These are phyloP conservation scores for Rhynchospora tenuis DNA, from an alignment of 176 grass and related monocot species.

Conservation along the genomic window DNA sequence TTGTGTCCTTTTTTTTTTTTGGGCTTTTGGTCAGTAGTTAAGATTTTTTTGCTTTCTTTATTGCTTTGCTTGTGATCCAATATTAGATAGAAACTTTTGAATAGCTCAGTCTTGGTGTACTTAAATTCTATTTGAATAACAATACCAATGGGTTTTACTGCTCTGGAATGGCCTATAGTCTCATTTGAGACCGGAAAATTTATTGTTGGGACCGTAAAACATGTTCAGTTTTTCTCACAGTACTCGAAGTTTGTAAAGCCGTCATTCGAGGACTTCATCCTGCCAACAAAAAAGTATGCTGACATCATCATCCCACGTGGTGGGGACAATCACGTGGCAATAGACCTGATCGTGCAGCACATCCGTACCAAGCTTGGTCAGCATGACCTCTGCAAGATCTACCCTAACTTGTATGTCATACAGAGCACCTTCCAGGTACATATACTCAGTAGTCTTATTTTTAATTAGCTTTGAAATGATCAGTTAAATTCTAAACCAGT, in stretches of 20 bases:
- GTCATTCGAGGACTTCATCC: slow-evolving; percentile 98
- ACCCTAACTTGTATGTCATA: slow-evolving; percentile 90
- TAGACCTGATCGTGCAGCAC: slow-evolving; percentile 84
- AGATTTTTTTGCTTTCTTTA: not conserved
- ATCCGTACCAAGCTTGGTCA: slow-evolving; percentile 74
- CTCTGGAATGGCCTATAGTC: not conserved
- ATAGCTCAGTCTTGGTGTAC: not conserved
- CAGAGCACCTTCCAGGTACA: slow-evolving; percentile 86
- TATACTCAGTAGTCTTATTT: not conserved
- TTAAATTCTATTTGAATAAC: not conserved
- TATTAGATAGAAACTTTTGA: not conserved
- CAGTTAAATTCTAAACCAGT: not conserved
- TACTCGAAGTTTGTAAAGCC: slow-evolving; percentile 98
- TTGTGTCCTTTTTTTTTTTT: too few relatives aligned
- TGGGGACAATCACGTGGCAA: slow-evolving; percentile 73
- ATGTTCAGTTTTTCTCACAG: slow-evolving; percentile 32
- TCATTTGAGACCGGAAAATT: not conserved
- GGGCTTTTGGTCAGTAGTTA: not conserved
- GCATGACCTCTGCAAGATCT: slow-evolving; percentile 96
- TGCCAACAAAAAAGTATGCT: slow-evolving; percentile 90
- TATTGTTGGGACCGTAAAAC: not conserved
- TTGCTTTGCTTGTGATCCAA: not conserved
- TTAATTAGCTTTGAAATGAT: not conserved
- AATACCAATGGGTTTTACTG: not conserved
- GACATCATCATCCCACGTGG: slow-evolving; percentile 88